These are phyloP conservation scores for Globisporangium acanthophoron DNA, from an alignment of 352 stramenopile genomes.

Conservation along the genomic window DNA sequence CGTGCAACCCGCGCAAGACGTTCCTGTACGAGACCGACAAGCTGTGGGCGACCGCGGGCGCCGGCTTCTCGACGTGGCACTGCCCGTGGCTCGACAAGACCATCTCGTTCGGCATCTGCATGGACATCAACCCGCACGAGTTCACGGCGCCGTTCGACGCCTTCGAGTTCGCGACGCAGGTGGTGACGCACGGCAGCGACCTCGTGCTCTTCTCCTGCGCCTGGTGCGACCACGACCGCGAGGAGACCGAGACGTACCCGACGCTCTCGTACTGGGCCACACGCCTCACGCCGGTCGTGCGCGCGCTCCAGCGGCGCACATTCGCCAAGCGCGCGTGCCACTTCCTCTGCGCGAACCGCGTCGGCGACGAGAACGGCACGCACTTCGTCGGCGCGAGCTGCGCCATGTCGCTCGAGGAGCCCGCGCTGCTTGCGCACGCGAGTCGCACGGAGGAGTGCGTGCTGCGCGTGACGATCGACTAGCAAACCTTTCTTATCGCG, in stretches of 20 bases:
- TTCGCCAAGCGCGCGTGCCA: constrained; percentile 54
- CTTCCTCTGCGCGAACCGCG: constrained; percentile 76
- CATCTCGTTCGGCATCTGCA: constrained; percentile 85
- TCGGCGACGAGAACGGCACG: constrained; percentile 69
- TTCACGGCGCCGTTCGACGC: constrained; percentile 60
- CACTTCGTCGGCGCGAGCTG: constrained; percentile 81
- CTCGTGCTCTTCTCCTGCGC: constrained; percentile 79
- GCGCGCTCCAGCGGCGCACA: constrained; percentile 23
- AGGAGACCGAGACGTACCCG: constrained; percentile 30
- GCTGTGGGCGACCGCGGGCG: constrained; percentile 59
- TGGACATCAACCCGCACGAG: constrained; percentile 88
- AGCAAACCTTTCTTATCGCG: no score
- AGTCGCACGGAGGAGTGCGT: constrained; percentile 51
- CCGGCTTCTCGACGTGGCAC: constrained; percentile 59
- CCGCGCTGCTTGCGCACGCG: constrained; percentile 39
- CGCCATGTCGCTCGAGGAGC: constrained; percentile 56
- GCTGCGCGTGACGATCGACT: constrained; percentile 26
- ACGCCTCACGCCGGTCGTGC: constrained; percentile 54
- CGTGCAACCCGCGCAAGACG: constrained; percentile 72
- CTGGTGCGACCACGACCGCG: constrained; percentile 73
- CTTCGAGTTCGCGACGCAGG: constrained; percentile 68
- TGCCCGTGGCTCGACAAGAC: constrained; percentile 74
- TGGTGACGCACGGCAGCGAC: constrained; percentile 43
- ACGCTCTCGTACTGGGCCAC: constrained; percentile 75
- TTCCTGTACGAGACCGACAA: constrained; percentile 86